Evolutionary conservation across 2,329 filamentous ascomycete species (phyloP), one percentile per base, ranked within the genome.

Genomic region (Rhynchosporium agropyri): DNA sequence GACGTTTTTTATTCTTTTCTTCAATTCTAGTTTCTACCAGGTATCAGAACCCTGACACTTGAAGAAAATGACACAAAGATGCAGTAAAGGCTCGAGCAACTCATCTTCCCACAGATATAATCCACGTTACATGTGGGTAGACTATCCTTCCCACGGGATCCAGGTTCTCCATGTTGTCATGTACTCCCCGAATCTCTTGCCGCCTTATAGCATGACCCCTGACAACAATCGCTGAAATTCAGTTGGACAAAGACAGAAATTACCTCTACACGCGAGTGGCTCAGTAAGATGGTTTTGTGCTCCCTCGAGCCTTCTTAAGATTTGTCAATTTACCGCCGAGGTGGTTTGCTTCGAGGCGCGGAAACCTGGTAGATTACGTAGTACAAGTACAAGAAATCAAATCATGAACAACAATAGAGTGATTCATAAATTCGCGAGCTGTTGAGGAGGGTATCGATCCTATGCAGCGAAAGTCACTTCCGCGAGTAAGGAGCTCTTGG

Each of bases 331-430:
- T 42, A 33, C 51, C 10, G 33, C 36, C 28, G 12, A 28, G 36
- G n/a, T 15, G 12, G 9, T 12, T 15, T 3, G 28, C n/a, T 15
- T 42, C 20, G 20, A 20, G 36, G 38, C 36, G 36, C 51, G 36
- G 10, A 4, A 42, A 29, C 51, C 20, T 42, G 51, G 51, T 42
- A 54, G 50, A 53, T 40, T 40, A 53, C 26, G 50, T 28, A 12
- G n/a, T 54, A 20, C 6, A 38, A 42, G 20, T 54, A 20, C 6
- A 38, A 42, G 20, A 0, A 13, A n/a, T 12, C 51, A 42, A 15
- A 36, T n/a, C 10, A 42, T 54, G 9, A 20, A 54, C 28, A 36
- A 54, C 33, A 42, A 28, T 54, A 20, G 36, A 28, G 51, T 40
- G 36, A 8, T 20, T 26, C 36, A 36, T 28, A 20, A 10, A 12